phyloP scores from a whole-genome alignment of 192 early-diverging fungal species.

The Coemansia sp. region DNA sequence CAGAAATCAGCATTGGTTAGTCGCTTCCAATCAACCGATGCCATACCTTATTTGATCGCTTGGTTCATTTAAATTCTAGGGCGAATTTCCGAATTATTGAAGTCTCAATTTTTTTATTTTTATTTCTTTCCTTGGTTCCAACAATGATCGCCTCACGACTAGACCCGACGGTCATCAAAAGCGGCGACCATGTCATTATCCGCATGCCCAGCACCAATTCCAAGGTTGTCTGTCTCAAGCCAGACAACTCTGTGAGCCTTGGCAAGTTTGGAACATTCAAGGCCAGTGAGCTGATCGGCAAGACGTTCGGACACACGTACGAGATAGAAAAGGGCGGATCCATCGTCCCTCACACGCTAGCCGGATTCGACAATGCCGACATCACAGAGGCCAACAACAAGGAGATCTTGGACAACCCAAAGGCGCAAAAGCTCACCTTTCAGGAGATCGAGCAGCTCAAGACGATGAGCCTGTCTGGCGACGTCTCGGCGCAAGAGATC shows the following conservation, averaged over 20 bases:
- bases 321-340: slow-evolving; percentile 73
- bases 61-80: too few relatives aligned
- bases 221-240: slow-evolving; percentile 73
- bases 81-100: too few relatives aligned
- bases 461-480: slow-evolving; percentile 68
- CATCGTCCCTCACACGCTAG: slow-evolving; percentile 32
- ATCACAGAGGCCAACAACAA: slow-evolving; percentile 83
- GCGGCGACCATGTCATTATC: slow-evolving; percentile 72
- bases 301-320: slow-evolving; percentile 79
- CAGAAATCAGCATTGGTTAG: too few relatives aligned
- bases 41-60: too few relatives aligned
- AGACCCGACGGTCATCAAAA: slow-evolving; percentile 53
- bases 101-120: background rate
- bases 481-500: slow-evolving; percentile 69
- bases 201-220: slow-evolving; percentile 83
- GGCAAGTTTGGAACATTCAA: slow-evolving; percentile 94
- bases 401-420: slow-evolving; percentile 73
- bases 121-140: background rate
- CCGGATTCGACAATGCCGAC: slow-evolving; percentile 59
- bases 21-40: too few relatives aligned
- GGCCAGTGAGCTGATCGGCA: slow-evolving; percentile 79
- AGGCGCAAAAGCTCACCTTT: slow-evolving; percentile 78
- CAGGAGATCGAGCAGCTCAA: slow-evolving; percentile 87
- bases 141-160: slow-evolving; percentile 25
- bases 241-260: slow-evolving; percentile 65